Base-by-base conservation (phyloP, 2,329 filamentous ascomycete genomes). In the Aspergillus persii region DNA sequence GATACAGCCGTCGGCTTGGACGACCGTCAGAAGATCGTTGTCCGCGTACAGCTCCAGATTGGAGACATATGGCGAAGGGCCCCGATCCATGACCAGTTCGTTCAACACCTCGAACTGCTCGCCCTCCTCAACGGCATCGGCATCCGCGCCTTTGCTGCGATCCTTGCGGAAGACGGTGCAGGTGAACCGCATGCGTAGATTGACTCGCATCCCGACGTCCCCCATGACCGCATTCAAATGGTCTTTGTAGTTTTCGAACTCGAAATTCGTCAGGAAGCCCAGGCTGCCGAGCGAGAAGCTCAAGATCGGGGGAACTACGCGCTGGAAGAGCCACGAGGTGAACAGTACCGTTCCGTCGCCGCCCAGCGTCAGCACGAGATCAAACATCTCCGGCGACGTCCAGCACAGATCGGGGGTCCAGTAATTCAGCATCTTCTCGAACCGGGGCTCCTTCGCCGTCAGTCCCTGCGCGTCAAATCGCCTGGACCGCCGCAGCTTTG, bases 61-160 rank as follows among this genome's bases (percentile, higher is more conserved):
- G 48, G 94, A 98, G 60, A 99, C 94, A 73, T 98, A 99, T 23
- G 94, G 93, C 15, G 91, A 96, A 70, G 95, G 95, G 63, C 95
- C 95, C 61, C 95, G 91, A 78, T 99, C 95, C 69, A 99, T 98
- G 75, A 99, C 94, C 54, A 99, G 87, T 79, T 99, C 95, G 77
- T 99, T 99, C 64, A 99, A 86, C 23, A 99, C 94, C 79, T 99
- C 95, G 64, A 97, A 98, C 70, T 96, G 93, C 79, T 98, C 94
- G 49, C 89, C 91, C 76, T 97, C 93, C 67, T 95, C 89, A 65
- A 89, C 84, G n/a, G 85, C 82, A 9, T 83, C 84, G 2, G 79
- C 72, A n/a, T 73, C 78, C 6, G 79, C 75, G 11, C 74, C 76
- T 47, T 78, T 75, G 54, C 72, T 77, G 7, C 72, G 71, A 61